Evolutionary conservation across 768 basidiomycete species (phyloP).

Genomic region (Tylopilus balloui): DNA sequence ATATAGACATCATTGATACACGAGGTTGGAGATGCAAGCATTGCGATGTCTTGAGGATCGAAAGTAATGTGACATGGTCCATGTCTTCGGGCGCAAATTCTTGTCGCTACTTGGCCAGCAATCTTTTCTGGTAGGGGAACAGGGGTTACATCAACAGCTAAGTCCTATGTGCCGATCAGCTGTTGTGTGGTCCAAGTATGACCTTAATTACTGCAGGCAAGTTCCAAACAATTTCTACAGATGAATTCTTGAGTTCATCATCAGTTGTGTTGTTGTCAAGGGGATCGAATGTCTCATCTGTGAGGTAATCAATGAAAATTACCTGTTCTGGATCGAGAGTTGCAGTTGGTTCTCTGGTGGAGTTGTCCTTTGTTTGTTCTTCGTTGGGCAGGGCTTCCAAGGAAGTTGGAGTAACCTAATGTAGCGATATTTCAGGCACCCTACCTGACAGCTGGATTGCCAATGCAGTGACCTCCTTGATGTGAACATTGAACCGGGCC

Average conservation of each 20-base stretch:
- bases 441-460: not conserved
- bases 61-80: not conserved
- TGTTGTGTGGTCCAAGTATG: not conserved
- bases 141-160: not conserved
- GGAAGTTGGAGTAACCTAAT: not conserved
- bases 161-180: not conserved
- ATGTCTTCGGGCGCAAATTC: not conserved
- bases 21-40: not conserved
- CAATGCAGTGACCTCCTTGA: not conserved
- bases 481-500: not conserved
- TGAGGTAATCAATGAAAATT: not conserved
- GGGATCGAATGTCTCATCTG: not conserved
- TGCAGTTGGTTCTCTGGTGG: too few species aligned
- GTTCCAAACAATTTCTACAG: not conserved
- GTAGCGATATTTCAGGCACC: not conserved
- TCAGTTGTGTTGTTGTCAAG: not conserved
- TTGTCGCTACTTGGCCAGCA: not conserved
- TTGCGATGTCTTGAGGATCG: not conserved
- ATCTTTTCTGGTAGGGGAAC: too few species aligned
- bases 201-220: not conserved
- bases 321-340: not conserved
- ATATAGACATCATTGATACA: not conserved
- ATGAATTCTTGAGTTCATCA: not conserved
- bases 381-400: not conserved
- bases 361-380: not conserved